phyloP scores from a whole-genome alignment of 805 yeast genomes.

The Spathaspora girioi region DNA sequence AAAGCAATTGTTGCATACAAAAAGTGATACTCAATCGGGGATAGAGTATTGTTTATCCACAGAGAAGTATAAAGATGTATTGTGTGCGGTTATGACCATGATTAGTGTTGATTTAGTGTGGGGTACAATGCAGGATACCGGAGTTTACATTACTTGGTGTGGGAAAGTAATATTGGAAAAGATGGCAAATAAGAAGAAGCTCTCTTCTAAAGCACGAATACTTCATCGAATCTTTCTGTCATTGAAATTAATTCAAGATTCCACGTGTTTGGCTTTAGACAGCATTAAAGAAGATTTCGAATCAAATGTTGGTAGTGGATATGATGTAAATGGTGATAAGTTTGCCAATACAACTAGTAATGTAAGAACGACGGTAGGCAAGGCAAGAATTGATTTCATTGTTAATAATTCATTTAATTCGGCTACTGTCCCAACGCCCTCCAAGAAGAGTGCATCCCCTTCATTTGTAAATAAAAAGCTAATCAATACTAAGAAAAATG shows the following conservation, averaged over 20 bases:
- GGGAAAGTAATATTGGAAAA: slow-evolving; percentile 70
- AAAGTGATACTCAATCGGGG: slow-evolving; percentile 27
- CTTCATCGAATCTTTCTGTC: slow-evolving; percentile 78
- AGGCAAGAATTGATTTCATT: slow-evolving; percentile 24
- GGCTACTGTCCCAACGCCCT: slow-evolving; percentile 2
- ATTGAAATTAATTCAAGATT: slow-evolving; percentile 70
- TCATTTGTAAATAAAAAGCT: slow-evolving; percentile 39
- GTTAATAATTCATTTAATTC: slow-evolving; percentile 12
- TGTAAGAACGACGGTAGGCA: slow-evolving; percentile 1
- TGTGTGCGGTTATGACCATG: slow-evolving; percentile 82
- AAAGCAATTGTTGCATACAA: slow-evolving; percentile 46
- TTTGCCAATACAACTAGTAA: slow-evolving; percentile 13
- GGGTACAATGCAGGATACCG: slow-evolving; percentile 88
- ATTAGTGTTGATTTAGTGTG: slow-evolving; percentile 84
- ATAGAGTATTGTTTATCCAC: slow-evolving; percentile 45
- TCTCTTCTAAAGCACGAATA: slow-evolving; percentile 72
- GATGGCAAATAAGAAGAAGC: slow-evolving; percentile 57
- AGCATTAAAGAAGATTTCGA: slow-evolving; percentile 34
- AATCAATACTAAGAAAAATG: slow-evolving; percentile 46
- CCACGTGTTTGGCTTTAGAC: slow-evolving; percentile 49
- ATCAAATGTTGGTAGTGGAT: slow-evolving; percentile 20
- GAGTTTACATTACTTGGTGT: slow-evolving; percentile 70
- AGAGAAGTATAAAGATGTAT: slow-evolving; percentile 76
- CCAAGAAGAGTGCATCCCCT: slow-evolving; percentile 26
- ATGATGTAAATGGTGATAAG: slow-evolving; percentile 35